Evolutionary conservation across 1,139 yeast genomes (phyloP).

Genomic region (Wickerhamomyces sp.): DNA sequence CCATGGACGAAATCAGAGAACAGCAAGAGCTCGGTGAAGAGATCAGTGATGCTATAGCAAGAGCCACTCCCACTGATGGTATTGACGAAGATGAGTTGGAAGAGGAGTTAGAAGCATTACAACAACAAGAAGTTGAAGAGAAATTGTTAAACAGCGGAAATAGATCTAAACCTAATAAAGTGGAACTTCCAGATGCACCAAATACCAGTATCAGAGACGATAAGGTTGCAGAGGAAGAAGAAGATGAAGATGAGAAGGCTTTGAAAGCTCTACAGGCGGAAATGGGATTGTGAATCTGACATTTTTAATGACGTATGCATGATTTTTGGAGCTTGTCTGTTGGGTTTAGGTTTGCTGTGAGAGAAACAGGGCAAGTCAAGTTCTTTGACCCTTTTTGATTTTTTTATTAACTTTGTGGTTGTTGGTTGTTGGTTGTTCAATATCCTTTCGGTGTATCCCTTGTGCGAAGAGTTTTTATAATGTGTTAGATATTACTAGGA

Average conservation of each 20-base stretch:
- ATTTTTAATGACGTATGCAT: neutral
- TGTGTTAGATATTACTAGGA: too few species aligned
- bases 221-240: slow-evolving; percentile 35
- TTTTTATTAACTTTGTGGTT: too few species aligned
- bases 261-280: slow-evolving; percentile 87
- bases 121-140: slow-evolving; percentile 71
- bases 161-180: slow-evolving; percentile 25
- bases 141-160: slow-evolving; percentile 47
- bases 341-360: neutral
- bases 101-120: slow-evolving; percentile 85
- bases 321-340: too few species aligned
- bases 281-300: slow-evolving; percentile 67
- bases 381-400: too few species aligned
- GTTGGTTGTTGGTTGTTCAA: too few species aligned
- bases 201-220: slow-evolving; percentile 22
- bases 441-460: too few species aligned
- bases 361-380: neutral
- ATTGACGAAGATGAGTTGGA: slow-evolving; percentile 81
- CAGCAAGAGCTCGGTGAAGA: slow-evolving; percentile 95
- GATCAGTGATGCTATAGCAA: slow-evolving; percentile 90
- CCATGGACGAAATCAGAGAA: slow-evolving; percentile 98
- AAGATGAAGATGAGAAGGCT: slow-evolving; percentile 90
- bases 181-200: slow-evolving; percentile 38
- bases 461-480: too few species aligned
- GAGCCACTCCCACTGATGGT: slow-evolving; percentile 69